Evolutionary conservation across 2,329 filamentous ascomycete genomes (phyloP), one percentile per base, ranked within the genome.

Genomic region (Venturia asperata): DNA sequence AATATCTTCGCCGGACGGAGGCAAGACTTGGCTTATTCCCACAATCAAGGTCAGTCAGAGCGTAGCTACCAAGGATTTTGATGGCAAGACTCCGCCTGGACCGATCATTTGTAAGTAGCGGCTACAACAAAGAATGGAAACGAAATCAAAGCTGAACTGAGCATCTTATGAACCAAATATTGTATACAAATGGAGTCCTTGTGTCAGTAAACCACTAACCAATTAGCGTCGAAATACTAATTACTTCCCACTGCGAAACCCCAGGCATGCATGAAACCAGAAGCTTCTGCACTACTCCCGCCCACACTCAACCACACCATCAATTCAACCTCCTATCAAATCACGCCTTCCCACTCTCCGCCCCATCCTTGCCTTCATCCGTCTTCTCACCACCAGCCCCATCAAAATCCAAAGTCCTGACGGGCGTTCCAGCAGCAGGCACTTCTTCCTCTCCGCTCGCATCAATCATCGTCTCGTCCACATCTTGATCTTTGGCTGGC

Each of bases 41-140:
- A 56, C n/a, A 5, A 64, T 64, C n/a, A 64, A 60, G 52, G 30
- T 64, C n/a, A 42, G 30, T 34, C 21, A 64, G 63, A 64, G 63
- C 37, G 17, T 24, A 9, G 63, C 63, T 15, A 47, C 52, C 1
- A 64, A 60, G 52, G 47, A 60, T 58, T 64, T 39, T 34, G 30
- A 49, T 58, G 52, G 52, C 10, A 58, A 37, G 52, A 37, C n/a
- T 19, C 24, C 24, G 24, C 49, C 49, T 56, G 49, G 49, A 13
- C 49, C 49, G 49, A 56, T 56, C 30, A 17, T 56, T 19, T 56
- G 49, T 37, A 34, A 34, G 49, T 34, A 34, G 49, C 1, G 13
- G n/a, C 5, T 3, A 24, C 7, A 1, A 13, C n/a, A n/a, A 49
- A n/a, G 24, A 49, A 41, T 41, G 39, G 9, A 49, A 49, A 45